Evolutionary conservation across 1,284 basidiomycete species (phyloP).

Genomic region (Cutaneotrichosporon cutaneum): DNA sequence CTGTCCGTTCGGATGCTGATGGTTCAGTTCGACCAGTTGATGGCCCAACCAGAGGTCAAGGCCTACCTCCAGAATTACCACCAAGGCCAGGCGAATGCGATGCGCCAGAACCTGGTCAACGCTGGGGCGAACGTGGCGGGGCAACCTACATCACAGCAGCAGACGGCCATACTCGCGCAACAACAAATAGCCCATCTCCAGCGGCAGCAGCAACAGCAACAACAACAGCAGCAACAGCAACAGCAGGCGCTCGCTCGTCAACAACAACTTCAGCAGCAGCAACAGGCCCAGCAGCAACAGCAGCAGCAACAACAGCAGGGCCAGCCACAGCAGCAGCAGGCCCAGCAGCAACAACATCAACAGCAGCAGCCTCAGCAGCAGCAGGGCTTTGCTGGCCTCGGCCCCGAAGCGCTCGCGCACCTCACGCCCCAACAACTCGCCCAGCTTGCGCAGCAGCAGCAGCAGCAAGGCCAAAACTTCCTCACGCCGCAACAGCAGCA

Average conservation of each 20-base stretch:
- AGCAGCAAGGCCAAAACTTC: constrained; percentile 22
- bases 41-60: constrained; percentile 25
- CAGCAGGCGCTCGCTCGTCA: constrained; percentile 19
- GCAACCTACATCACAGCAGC: constrained; percentile 15
- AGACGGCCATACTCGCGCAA: constrained; percentile 28
- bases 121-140: constrained; percentile 14
- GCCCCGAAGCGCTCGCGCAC: constrained; percentile 17
- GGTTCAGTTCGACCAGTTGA: constrained; percentile 22
- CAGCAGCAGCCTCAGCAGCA: constrained; percentile 19
- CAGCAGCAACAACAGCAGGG: constrained; percentile 25
- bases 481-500: constrained; percentile 16
- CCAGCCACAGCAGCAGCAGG: constrained; percentile 13
- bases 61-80: constrained; percentile 21
- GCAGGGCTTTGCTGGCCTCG: constrained; percentile 12
- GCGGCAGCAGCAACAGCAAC: constrained; percentile 24
- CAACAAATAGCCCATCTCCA: constrained; percentile 29
- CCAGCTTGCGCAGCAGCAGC: constrained; percentile 25
- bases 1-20: constrained; percentile 4
- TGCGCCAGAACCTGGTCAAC: constrained; percentile 21
- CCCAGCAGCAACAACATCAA: constrained; percentile 23
- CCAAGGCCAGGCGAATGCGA: constrained; percentile 15
- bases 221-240: constrained; percentile 25
- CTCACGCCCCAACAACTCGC: constrained; percentile 25
- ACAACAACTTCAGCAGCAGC: constrained; percentile 22
- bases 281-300: constrained; percentile 18